Evolutionary conservation across 768 basidiomycete genomes (phyloP), one percentile per base, ranked within the genome.

Genomic region (Russula lepida): DNA sequence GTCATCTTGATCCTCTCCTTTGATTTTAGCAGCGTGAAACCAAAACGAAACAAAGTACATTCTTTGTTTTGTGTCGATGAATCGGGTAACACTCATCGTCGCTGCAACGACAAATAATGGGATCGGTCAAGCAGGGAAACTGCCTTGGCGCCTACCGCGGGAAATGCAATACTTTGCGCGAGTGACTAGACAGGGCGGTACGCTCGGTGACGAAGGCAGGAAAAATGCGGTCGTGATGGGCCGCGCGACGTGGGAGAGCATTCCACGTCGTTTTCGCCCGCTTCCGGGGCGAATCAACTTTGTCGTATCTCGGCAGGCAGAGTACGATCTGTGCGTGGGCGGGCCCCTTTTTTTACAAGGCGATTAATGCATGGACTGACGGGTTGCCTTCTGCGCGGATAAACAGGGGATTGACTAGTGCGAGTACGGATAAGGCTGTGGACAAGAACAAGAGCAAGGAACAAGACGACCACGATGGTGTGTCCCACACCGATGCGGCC

Each of bases 241-340:
- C 13, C 81, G 95, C 58, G 93, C 90, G 69, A 95, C 94, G 15
- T 99, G 97, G 97, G 93, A 98, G 74, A 91, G 91, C 71, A 98
- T 99, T 57, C 95, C 97, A 8, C 65, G 69, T 21, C 89, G 84
- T 71, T 89, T 88, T 74, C 79, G 89, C 64, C 97, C 97, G 5
- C 79, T 99, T 21, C 76, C 80, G 44, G 81, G 79, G 47, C 79
- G 97, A 53, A 58, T 80, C 57, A 99, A 98, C 69, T 71, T 95
- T 27, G 84, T 99, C 59, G 74, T 95, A 61, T 86, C 83, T 72
- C 77, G 80, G 52, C 82, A 85, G 66, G 46, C 69, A 27, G 73
- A 75, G 49, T 89, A 85, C 66, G 72, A 82, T 60, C 70, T 88
- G 91, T 92, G 71, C 60, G 88, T 72, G 21, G 1, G 19, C 19